These are phyloP conservation scores for Saturnispora saitoi DNA, from an alignment of 805 yeast species.

Conservation along the genomic window DNA sequence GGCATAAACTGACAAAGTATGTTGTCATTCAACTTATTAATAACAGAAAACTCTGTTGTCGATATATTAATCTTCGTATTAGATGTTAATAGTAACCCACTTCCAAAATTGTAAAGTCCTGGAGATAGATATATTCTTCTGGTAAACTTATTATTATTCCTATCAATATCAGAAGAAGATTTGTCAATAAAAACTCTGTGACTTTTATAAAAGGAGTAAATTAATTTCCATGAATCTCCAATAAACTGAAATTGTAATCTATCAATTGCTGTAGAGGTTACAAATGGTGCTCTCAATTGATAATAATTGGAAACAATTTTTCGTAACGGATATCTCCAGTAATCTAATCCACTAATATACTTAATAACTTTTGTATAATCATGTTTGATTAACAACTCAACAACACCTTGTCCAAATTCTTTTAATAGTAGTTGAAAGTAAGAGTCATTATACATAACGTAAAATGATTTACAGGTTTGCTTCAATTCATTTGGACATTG, in stretches of 20 bases:
- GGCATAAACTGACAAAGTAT: constrained; percentile 40
- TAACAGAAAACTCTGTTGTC: constrained; percentile 45
- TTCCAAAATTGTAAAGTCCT: constrained; percentile 42
- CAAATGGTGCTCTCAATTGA: constrained; percentile 10
- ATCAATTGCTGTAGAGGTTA: constrained; percentile 13
- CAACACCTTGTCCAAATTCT: constrained; percentile 23
- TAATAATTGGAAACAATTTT: constrained; percentile 19
- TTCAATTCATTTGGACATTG: constrained; percentile 26
- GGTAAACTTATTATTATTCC: constrained; percentile 8
- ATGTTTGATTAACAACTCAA: constrained; percentile 18
- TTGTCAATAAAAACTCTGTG: constrained; percentile 44
- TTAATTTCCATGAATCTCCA: constrained; percentile 47
- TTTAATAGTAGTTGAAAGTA: constrained; percentile 32
- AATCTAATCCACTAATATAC: constrained; percentile 29
- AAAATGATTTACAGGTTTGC: constrained; percentile 30
- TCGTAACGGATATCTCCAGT: constrained; percentile 27
- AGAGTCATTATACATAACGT: constrained; percentile 41
- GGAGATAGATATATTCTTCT: constrained; percentile 40
- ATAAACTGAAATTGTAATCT: constrained; percentile 27
- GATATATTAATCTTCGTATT: constrained; percentile 42
- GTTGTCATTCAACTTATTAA: constrained; percentile 24
- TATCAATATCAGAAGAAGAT: constrained; percentile 33
- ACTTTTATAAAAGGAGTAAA: constrained; percentile 42
- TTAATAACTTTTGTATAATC: constrained; percentile 22
- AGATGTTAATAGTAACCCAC: constrained; percentile 44